Evolutionary conservation across 106 monocot genomes (phyloP).

Genomic region (Apostasia ramifera): DNA sequence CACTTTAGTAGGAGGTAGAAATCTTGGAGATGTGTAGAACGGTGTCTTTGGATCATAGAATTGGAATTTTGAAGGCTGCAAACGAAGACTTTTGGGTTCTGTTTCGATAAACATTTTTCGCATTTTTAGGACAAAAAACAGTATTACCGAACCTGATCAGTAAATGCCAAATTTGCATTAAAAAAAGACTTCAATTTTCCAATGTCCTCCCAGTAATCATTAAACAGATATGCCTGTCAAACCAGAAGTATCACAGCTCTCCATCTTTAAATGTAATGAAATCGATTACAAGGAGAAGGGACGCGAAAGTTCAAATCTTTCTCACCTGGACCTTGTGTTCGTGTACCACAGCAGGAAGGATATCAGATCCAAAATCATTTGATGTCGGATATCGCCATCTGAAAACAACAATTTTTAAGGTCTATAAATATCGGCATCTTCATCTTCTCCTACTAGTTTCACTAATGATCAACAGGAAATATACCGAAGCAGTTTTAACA

Average conservation of each 20-base stretch:
- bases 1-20: slow-evolving; percentile 74
- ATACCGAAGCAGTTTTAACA: slow-evolving; percentile 79
- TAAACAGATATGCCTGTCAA: slow-evolving; percentile 76
- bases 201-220: slow-evolving; percentile 95
- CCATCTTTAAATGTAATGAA: not conserved
- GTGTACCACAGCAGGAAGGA: slow-evolving; percentile 74
- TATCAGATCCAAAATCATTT: slow-evolving; percentile 94
- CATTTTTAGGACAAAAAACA: too few species aligned
- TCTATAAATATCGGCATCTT: not conserved
- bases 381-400: slow-evolving; percentile 80
- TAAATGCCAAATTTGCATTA: slow-evolving; percentile 86
- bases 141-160: slow-evolving; percentile 50
- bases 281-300: not conserved
- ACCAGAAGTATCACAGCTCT: not conserved
- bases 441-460: not conserved
- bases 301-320: not conserved
- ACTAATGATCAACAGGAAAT: not conserved
- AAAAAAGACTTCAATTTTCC: slow-evolving; percentile 86
- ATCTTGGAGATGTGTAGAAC: slow-evolving; percentile 82
- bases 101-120: too few species aligned
- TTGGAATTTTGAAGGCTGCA: slow-evolving; percentile 76
- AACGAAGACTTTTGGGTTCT: too few species aligned
- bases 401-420: not conserved
- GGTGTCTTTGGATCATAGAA: slow-evolving; percentile 84
- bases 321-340: slow-evolving; percentile 81